Percentiles rank a stretch among this genome's conserved stretches.
Conservation (phyloP, 2,329 filamentous ascomycete genomes). For the Colletotrichum shisoi region DNA sequence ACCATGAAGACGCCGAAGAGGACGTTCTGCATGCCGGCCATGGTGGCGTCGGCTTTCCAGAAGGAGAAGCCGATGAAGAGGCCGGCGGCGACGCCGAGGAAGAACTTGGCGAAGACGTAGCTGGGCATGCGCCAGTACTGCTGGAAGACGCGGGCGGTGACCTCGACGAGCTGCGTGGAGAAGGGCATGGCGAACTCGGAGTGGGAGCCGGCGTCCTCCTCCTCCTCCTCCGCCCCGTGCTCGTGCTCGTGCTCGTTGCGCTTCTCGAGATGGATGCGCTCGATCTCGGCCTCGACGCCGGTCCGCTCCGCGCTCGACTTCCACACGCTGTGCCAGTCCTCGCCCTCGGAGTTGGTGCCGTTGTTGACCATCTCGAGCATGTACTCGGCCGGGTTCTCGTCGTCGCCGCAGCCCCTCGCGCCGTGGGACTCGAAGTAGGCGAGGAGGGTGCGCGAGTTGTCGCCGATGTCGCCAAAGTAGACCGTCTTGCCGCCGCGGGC, state of each 20-base stretch:
- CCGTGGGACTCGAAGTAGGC: constrained; percentile 72
- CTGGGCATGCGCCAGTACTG: constrained; percentile 84
- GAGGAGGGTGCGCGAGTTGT: constrained; percentile 64
- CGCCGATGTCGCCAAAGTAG: constrained; percentile 73
- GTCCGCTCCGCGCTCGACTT: constrained; percentile 60
- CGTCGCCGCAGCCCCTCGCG: constrained; percentile 63
- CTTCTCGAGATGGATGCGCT: constrained; percentile 65
- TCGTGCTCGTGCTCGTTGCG: constrained; percentile 40
- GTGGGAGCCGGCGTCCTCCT: constrained; percentile 45
- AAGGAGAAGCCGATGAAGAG: constrained; percentile 82
- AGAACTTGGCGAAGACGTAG: constrained; percentile 78
- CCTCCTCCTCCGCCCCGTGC: no score
- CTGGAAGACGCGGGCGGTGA: constrained; percentile 74
- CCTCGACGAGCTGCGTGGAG: constrained; percentile 67
- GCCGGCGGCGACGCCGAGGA: constrained; percentile 65
- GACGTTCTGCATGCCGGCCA: constrained; percentile 76
- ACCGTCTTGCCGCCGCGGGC: constrained; percentile 71
- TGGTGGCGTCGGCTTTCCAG: constrained; percentile 61
- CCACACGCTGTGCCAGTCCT: constrained; percentile 76
- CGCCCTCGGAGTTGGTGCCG: constrained; percentile 49
- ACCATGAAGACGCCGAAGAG: constrained; percentile 80
- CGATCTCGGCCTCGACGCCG: constrained; percentile 67
- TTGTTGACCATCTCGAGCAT: constrained; percentile 68
- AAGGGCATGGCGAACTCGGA: constrained; percentile 84
- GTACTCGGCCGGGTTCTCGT: constrained; percentile 79